Evolutionary conservation across 202 grass and related monocot species (phyloP), one percentile per base, ranked within the genome.

Genomic region (Zoysia matrella): DNA sequence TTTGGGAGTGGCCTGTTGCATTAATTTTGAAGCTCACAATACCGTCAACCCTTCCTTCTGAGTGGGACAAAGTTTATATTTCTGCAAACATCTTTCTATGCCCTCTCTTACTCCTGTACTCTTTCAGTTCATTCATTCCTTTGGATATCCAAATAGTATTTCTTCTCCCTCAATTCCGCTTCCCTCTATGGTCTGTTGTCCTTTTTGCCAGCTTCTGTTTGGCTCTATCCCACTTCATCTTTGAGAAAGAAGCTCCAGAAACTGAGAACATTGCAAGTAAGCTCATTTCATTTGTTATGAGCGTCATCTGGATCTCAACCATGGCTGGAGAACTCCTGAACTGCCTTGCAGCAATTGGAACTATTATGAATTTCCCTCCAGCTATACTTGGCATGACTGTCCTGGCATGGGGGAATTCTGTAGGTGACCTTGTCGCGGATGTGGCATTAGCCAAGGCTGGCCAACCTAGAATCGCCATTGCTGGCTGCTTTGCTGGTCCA

Each of bases 251-350:
- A 72, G 66, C 80, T 8, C 90, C 91, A 44, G 88, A 89, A 76
- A 82, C 74, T 22, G 87, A 95, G 55, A 85, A 76, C 42, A 70
- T 87, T 12, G 58, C 73, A 58, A 85, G 77, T 36, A 92, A 77
- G 56, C 58, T 93, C 73, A 83, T 99, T 69, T 93, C 93, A 15
- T 99, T 95, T 36, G 52, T 90, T 64, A 95, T 93, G 96, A 93
- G 89, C 3, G 96, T 95, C 66, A 92, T 95, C 85, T 95, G 96
- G 96, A 95, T 99, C 52, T 99, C 96, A 71, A 90, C 87, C 47
- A 88, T 93, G 83, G 96, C 96, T 40, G 96, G 92, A 75, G 96
- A 99, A 83, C 92, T 99, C 72, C 73, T 99, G 77, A 99, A 87
- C 69, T 95, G 92, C 73, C 93, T 99, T 8, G 84, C 91, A 2